Evolutionary conservation across 768 basidiomycete genomes (phyloP), one percentile per base, ranked within the genome.

Genomic region (Agrocybe pediades): DNA sequence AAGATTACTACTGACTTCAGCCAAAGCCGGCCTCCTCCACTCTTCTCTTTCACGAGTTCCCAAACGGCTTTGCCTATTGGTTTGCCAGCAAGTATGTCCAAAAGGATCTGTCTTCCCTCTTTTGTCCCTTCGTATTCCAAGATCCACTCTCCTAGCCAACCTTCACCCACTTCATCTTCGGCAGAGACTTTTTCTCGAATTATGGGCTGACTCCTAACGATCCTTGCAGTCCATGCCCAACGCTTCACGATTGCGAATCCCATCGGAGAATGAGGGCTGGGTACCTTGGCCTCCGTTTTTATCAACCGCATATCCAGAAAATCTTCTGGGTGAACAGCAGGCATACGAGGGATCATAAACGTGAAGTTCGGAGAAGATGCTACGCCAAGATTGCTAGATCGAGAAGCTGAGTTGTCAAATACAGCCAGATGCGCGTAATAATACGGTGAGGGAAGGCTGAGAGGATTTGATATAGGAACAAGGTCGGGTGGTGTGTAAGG

Each of bases 101-200:
- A 54, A 39, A 90, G 66, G 2, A 72, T 64, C 64, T 81, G 74
- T 41, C 79, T 73, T 5, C 86, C 87, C 64, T 89, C 88, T 26
- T 69, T 74, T 16, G 89, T 92, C 1, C 89, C 90, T 49, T 89
- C 87, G 1, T 82, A 85, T 67, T 92, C 87, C n/a, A 92, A 72
- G 13, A 89, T 72, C 89, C 90, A 91, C 57, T 91, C 87, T 8
- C 86, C 86, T 26, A 78, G 73, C 85, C 90, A 88, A 5, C 84
- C 86, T n/a, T 81, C 79, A 11, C 87, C 85, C 20, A 87, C 19
- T 21, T 44, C 29, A 19, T 30, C 27, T n/a, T n/a, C n/a, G n/a
- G n/a, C 42, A n/a, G 33, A 36, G 33, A 36, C n/a, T 13, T 3
- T 36, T 36, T 11, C n/a, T 5, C 11, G 11, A 36, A 36, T 36